Base-by-base conservation (phyloP, 164 flowering plant species). In the Amborella trichopoda region DNA sequence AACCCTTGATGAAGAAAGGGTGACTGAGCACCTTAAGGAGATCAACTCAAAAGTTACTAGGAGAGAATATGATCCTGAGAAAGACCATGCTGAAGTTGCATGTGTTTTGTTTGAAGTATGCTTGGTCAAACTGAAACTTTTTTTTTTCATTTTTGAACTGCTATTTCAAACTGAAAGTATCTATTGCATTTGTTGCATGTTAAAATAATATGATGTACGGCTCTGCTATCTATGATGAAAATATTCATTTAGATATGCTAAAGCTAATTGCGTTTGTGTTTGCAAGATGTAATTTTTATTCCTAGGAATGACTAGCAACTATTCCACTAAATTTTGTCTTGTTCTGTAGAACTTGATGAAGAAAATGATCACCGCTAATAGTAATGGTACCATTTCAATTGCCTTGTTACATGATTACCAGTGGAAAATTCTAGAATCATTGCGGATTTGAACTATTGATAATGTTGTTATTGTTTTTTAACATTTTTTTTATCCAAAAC, bases 91-190 rank as follows among this genome's bases (percentile, higher is more conserved):
- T 46, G 83, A 81, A 65, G 81, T 90, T 62, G 84, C 83, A 49
- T 60, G 74, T 59, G 65, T 86, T 55, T 75, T 86, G 86, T 90
- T 77, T 64, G 97, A 90, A 90, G 97, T 80, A 62, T 30, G 33
- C 14, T 3, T 8, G 11, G 2, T 47, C 55, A 43, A 26, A 33
- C 20, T 51, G 9, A 26, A 33, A n/a, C 4, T 38, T 39, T 32
- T 44, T 3, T 12, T 40, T 52, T 8, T 49, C 17, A 24, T 5
- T 21, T 25, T n/a, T n/a, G n/a, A n/a, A n/a, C n/a, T n/a, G n/a
- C n/a, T 21, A 3, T 41, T 10, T 10, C 3, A 40, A 21, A 6
- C 10, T 3, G 6, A 3, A 21, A 18, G 26, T 26, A 5, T 11
- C 8, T 46, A n/a, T 12, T 21, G 17, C 26, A 12, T 30, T 17